Evolutionary conservation across 192 early-diverging fungal genomes (phyloP), one percentile per base, ranked within the genome.

Genomic region (Coemansia sp.): DNA sequence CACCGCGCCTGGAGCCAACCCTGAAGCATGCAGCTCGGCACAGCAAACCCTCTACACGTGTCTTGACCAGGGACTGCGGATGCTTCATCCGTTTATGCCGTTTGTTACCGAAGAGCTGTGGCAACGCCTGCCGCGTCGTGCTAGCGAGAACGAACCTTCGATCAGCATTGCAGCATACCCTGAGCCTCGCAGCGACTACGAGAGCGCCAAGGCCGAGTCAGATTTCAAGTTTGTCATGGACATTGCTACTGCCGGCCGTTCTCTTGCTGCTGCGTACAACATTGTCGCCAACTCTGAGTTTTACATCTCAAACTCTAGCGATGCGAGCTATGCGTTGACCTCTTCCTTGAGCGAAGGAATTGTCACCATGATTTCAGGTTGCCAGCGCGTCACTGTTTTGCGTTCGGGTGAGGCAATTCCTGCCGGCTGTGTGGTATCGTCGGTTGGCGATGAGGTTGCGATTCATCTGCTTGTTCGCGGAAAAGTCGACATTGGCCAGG

Each of bases 101-200:
- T 99, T 92, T 75, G 88, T 99, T 52, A 99, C 97, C 35, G 97
- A 99, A 76, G 97, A 99, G 84, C 85, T 99, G 72, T 99, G 88
- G 85, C 97, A 99, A 83, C 89, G 96, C 56, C 79, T 98, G 37
- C 93, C 90, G 21, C 87, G 93, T 19, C 89, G 95, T 56, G 75
- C 84, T 29, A 70, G 62, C 63, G 87, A 85, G 37, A 69, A 43
- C 22, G 48, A 63, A 17, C 56, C 60, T 4, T 83, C 93, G 12
- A 98, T 99, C 58, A 88, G 90, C 83, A 83, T 86, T 62, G 79
- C 92, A 2, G 58, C 63, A 1, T 80, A 67, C 66, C 75, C 75
- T 2, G 69, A 68, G 62, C 60, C 63, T n/a, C 65, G 82, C 59
- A 62, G 65, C 7, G 73, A 67, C 10, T 90, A 88, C 53, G 80